Evolutionary conservation across 2,329 filamentous ascomycete species (phyloP), one percentile per base, ranked within the genome.

Genomic region (Fusarium sulawesiense): DNA sequence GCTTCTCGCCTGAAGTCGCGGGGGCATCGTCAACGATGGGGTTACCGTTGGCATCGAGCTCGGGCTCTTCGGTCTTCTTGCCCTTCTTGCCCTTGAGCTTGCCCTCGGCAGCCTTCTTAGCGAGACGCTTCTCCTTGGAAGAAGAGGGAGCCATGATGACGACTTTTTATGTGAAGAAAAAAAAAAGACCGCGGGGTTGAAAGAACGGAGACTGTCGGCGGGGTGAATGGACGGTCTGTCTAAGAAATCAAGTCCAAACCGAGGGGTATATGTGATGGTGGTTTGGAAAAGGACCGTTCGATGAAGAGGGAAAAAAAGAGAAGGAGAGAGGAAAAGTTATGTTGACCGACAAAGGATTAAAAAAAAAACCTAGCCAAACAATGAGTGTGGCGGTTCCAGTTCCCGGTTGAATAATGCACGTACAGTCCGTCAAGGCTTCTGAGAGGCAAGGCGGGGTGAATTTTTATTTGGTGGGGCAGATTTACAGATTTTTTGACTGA

Each of bases 41-140:
- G 68, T 86, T 86, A 77, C 88, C 89, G 77, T 91, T 83, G 68
- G 81, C 89, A 76, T 94, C 91, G 71, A 91, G 83, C 75, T 89
- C 79, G 60, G 86, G 83, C 69, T 91, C 91, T 73, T 95, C 91
- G 76, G 92, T 92, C 78, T 92, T 92, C 70, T 88, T 88, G 73
- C 89, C 85, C 83, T 91, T 91, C 75, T 91, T 88, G 70, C 89
- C 87, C 23, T 91, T 89, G 66, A 77, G 69, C 82, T 91, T 91
- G 80, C 91, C 92, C 51, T 92, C 85, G 78, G 87, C 89, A 73
- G 88, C 88, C 85, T 89, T 90, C 85, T 91, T 91, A 64, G 89
- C 89, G 72, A 91, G 86, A 81, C 90, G 86, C 85, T 91, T 91
- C 76, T 91, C 88, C 82, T 92, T 92, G 78, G 89, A 89, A 68